A percentile compares a stretch with the other conserved stretches of the same genome.
Conservation (phyloP, 2,329 filamentous ascomycete genomes). For the Aspergillus pseudonomiae region DNA sequence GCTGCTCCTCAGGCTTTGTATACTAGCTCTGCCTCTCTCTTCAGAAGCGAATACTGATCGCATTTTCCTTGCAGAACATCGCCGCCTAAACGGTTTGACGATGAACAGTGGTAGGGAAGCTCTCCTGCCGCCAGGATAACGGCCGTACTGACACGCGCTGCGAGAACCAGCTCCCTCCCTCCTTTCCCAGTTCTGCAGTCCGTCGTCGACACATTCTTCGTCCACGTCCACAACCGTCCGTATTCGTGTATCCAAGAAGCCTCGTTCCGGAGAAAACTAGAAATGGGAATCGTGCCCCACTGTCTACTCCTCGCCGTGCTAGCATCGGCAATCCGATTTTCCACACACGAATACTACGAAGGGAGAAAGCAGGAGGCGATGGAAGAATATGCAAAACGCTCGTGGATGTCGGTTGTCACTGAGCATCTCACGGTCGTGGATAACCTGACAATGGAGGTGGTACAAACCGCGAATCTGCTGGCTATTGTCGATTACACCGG, state of each 20-base stretch:
- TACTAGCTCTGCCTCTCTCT: too few relatives aligned
- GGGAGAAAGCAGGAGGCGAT: slow-evolving; percentile 27
- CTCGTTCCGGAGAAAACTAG: slow-evolving; percentile 34
- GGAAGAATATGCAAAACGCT: slow-evolving; percentile 36
- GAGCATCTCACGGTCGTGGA: slow-evolving; percentile 34
- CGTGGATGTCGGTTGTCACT: slow-evolving; percentile 20
- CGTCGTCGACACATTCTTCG: slow-evolving; percentile 35
- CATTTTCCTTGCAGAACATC: neutral
- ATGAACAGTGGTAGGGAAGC: too few relatives aligned
- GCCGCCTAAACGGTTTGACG: neutral
- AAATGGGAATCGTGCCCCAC: slow-evolving; percentile 28
- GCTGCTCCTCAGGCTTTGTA: neutral
- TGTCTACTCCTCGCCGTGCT: slow-evolving; percentile 37
- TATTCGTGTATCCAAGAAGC: slow-evolving; percentile 43
- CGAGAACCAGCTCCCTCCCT: slow-evolving; percentile 6
- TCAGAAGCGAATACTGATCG: too few relatives aligned
- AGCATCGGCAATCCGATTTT: slow-evolving; percentile 36
- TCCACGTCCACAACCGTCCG: slow-evolving; percentile 41
- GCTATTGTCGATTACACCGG: slow-evolving; percentile 44
- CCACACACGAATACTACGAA: slow-evolving; percentile 30
- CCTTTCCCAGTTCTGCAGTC: slow-evolving; percentile 21
- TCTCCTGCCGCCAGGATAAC: too few relatives aligned
- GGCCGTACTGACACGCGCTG: too few relatives aligned
- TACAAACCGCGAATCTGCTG: slow-evolving; percentile 43
- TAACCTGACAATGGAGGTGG: slow-evolving; percentile 36